Base-by-base conservation (phyloP, 768 basidiomycete genomes). In the Pleurotus ostreatus region DNA sequence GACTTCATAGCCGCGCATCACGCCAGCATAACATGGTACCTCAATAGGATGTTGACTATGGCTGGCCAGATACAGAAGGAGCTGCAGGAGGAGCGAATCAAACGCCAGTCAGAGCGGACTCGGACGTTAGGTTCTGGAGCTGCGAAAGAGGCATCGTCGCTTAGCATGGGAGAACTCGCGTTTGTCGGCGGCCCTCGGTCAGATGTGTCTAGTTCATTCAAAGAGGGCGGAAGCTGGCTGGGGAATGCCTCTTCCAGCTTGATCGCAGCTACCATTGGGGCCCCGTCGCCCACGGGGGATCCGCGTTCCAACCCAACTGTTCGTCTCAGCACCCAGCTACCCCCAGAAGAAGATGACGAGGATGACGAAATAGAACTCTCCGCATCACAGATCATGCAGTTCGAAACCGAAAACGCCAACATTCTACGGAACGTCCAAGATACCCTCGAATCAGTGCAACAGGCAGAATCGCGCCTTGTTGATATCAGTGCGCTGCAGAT, bases 401-500 rank as follows among this genome's bases (percentile, higher is more conserved):
- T 98, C 68, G 94, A 97, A 72, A 74, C 81, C 8, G 96, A 98
- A 70, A 98, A 98, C 66, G 88, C 90, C 44, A 82, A 83, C 55
- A 88, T 98, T 51, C 72, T 98, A 38, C 85, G 85, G 61, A 81
- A 81, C 47, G 92, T 92, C 47, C 90, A 95, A 67, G 85, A 92
- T 59, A 90, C 88, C 5, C 78, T 98, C 30, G 88, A 88, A 61
- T 86, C 92, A 2, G 92, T 99, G 34, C 89, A 95, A 65, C 86
- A 88, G 66, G 96, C 96, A 22, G 96, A 99, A 67, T 84, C 90
- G 45, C 85, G 91, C 34, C 72, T 99, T 55, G 79, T 94, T 75
- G 96, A 98, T 65, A 98, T 99, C 65, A 91, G 91, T 63, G 81
- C 89, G 41, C 74, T 99, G 56, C 97, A 99, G 76, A 87, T 90